Evolutionary conservation across 805 yeast genomes (phyloP), one percentile per base, ranked within the genome.

Genomic region (Blastobotrys parvus): DNA sequence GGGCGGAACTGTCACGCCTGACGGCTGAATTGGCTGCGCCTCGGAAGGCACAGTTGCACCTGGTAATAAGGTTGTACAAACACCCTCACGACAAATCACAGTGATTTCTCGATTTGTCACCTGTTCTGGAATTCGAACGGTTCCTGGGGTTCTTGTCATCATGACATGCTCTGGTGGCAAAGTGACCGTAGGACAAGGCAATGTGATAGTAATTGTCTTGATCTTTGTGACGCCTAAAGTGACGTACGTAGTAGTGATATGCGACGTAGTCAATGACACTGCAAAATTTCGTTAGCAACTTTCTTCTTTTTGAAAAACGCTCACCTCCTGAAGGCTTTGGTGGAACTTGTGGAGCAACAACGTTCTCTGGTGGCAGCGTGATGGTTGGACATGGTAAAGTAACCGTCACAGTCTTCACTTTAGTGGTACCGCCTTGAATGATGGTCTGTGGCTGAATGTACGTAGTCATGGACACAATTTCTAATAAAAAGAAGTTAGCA

Each of bases 381-480:
- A 41, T 43, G 21, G 48, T 45, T 18, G 46, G 49, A 36, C 52
- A 50, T 4, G 53, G 53, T 13, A 48, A 18, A 5, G 50, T 39
- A 7, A 50, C 42, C 2, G 48, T 38, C n/a, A 48, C 37, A 2
- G 45, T 46, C 2, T 42, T 34, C 4, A 20, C 15, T 15, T 27
- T 35, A 13, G 50, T 45, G 3, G 40, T 43, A 2, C 49, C 47
- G 11, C 22, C 29, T 10, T 19, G 17, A 18, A 46, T 43, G 8
- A 51, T 35, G 2, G 46, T 11, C 3, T 40, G 44, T 6, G 48
- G 40, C 16, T 47, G 39, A 18, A 35, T 29, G 13, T 43, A 16
- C 2, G 40, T 29, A 2, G 49, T 39, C 37, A 35, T 17, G 2
- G 52, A 25, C 15, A 34, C 43, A 17, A 20, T 17, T 35, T 36